phyloP scores from a whole-genome alignment of 768 basidiomycete genomes.

The Leccinum broughii region DNA sequence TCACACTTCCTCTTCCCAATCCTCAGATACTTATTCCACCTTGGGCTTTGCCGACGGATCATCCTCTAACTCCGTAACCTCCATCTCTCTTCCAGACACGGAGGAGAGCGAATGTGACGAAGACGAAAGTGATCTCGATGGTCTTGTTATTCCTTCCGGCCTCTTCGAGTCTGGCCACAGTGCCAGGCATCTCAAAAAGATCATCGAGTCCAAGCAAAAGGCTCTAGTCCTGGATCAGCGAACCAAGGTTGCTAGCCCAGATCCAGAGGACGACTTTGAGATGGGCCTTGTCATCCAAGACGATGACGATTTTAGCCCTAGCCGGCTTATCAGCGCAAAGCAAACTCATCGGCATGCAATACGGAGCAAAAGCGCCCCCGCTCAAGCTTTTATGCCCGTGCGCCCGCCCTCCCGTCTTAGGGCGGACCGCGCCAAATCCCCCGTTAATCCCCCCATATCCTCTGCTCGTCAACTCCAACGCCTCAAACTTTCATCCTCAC shows the following conservation, averaged over 20 bases:
- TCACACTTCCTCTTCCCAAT: slow-evolving; percentile 78
- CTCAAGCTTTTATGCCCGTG: slow-evolving; percentile 45
- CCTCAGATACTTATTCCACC: slow-evolving; percentile 84
- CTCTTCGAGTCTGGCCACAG: slow-evolving; percentile 74
- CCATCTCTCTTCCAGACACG: slow-evolving; percentile 62
- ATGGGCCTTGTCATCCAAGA: slow-evolving; percentile 81
- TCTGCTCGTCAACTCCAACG: slow-evolving; percentile 69
- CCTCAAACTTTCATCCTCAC: slow-evolving; percentile 67
- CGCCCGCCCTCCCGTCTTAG: slow-evolving; percentile 67
- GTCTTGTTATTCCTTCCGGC: slow-evolving; percentile 72
- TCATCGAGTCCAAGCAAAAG: slow-evolving; percentile 57
- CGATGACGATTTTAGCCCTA: slow-evolving; percentile 80
- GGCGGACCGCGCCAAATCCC: slow-evolving; percentile 70
- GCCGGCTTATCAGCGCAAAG: slow-evolving; percentile 57
- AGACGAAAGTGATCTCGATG: slow-evolving; percentile 76
- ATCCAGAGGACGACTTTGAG: slow-evolving; percentile 86
- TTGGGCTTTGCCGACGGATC: slow-evolving; percentile 74
- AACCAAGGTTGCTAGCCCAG: slow-evolving; percentile 54
- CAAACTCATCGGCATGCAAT: slow-evolving; percentile 45
- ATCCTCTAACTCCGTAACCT: slow-evolving; percentile 71
- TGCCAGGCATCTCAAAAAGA: slow-evolving; percentile 47
- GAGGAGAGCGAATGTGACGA: slow-evolving; percentile 71
- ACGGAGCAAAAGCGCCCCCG: slow-evolving; percentile 63
- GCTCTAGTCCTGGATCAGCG: slow-evolving; percentile 54
- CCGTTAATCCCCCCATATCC: slow-evolving; percentile 66